phyloP scores from a whole-genome alignment of 2,329 filamentous ascomycete genomes.

The Aspergillus luchuensis region DNA sequence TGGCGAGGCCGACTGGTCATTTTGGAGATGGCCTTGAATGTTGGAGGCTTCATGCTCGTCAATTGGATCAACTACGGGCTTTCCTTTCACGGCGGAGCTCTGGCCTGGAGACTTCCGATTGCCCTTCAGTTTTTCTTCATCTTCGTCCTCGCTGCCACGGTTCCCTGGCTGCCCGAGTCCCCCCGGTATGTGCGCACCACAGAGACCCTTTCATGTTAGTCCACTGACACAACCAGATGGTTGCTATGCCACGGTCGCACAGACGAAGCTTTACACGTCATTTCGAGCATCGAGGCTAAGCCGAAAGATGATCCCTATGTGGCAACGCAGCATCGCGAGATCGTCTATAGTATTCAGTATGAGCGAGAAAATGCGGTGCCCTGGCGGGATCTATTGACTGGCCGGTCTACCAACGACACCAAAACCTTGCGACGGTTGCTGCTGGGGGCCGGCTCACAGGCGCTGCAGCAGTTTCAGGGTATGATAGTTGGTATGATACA shows the following conservation, averaged over 20 bases:
- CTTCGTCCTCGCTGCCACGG: slow-evolving; percentile 27
- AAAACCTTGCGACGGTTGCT: slow-evolving; percentile 54
- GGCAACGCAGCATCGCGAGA: slow-evolving; percentile 48
- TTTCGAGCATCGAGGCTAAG: slow-evolving; percentile 52
- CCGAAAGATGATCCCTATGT: slow-evolving; percentile 49
- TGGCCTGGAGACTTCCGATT: slow-evolving; percentile 35
- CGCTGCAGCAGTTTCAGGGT: slow-evolving; percentile 53
- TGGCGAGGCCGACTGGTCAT: slow-evolving; percentile 29
- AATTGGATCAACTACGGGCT: slow-evolving; percentile 49
- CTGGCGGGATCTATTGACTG: slow-evolving; percentile 54
- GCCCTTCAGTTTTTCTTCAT: slow-evolving; percentile 37
- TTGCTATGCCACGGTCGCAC: slow-evolving; percentile 44
- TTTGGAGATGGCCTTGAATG: slow-evolving; percentile 30
- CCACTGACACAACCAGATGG: slow-evolving; percentile 37
- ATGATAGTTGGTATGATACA: slow-evolving; percentile 19
- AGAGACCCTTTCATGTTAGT: background rate
- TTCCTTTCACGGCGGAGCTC: slow-evolving; percentile 40
- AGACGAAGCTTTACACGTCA: slow-evolving; percentile 51
- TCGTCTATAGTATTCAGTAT: slow-evolving; percentile 52
- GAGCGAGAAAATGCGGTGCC: slow-evolving; percentile 53
- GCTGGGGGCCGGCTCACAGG: slow-evolving; percentile 57
- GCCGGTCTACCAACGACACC: slow-evolving; percentile 47
- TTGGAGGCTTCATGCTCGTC: slow-evolving; percentile 46
- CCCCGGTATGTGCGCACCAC: slow-evolving; percentile 21
- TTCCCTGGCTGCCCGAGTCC: slow-evolving; percentile 41